phyloP scores from a whole-genome alignment of 2,329 filamentous ascomycete genomes.

The Colletotrichum lindemuthianum region DNA sequence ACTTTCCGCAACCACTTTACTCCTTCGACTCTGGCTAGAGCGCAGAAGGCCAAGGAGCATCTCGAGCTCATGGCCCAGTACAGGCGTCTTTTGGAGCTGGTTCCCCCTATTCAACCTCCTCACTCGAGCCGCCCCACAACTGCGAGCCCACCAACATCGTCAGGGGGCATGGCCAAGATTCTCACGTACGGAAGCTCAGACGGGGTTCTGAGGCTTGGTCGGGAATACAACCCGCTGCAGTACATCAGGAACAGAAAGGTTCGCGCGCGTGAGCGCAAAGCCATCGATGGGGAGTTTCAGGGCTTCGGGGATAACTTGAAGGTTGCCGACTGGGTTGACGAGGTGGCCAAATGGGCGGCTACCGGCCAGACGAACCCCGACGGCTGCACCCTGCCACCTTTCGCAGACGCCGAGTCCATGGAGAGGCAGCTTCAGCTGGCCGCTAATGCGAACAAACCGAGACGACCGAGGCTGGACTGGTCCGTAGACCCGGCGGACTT shows the following conservation, averaged over 20 bases:
- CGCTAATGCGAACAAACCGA: constrained; percentile 66
- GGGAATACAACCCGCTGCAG: constrained; percentile 90
- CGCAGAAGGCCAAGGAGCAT: constrained; percentile 84
- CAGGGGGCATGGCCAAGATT: constrained; percentile 45
- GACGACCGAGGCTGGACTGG: constrained; percentile 86
- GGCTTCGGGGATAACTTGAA: constrained; percentile 80
- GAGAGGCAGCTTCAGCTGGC: constrained; percentile 46
- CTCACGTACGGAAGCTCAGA: constrained; percentile 44
- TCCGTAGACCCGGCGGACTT: constrained; percentile 83
- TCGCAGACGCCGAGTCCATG: constrained; percentile 56
- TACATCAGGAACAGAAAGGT: constrained; percentile 91
- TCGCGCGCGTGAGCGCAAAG: constrained; percentile 78
- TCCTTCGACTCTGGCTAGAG: constrained; percentile 80
- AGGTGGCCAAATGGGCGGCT: constrained; percentile 64
- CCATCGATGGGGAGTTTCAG: constrained; percentile 77
- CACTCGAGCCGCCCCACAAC: constrained; percentile 49
- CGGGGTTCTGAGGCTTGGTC: constrained; percentile 61
- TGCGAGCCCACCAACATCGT: constrained; percentile 54
- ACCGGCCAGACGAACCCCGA: constrained; percentile 46
- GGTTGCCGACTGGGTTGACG: constrained; percentile 82
- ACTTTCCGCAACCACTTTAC: constrained; percentile 76
- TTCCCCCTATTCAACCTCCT: constrained; percentile 75
- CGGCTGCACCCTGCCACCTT: constrained; percentile 55
- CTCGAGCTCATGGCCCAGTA: constrained; percentile 90
- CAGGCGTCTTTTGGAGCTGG: constrained; percentile 77